Conservation (phyloP, 2,329 filamentous ascomycete species). For the Hypoxylon sp. region DNA sequence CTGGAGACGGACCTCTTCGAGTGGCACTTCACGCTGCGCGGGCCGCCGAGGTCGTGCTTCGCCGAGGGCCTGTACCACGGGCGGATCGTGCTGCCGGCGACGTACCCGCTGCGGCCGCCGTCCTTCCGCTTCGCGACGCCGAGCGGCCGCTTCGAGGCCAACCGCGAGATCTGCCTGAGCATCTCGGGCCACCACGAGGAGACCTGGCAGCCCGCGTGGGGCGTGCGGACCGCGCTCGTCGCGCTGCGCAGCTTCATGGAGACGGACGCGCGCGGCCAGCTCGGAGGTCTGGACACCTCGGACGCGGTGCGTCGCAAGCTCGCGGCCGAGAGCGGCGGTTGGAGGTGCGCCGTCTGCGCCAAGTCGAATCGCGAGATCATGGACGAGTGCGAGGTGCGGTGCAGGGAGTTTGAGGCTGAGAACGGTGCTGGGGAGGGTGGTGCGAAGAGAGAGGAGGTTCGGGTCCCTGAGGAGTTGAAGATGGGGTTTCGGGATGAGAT, state of each 20-base stretch:
- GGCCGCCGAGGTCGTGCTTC: conserved; percentile 83
- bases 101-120: conserved; percentile 90
- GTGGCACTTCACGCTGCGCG: conserved; percentile 98
- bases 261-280: conserved; percentile 83
- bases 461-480: conserved; percentile 64
- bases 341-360: conserved; percentile 75
- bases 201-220: conserved; percentile 99
- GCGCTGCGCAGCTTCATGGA: conserved; percentile 92
- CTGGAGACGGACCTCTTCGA: conserved; percentile 93
- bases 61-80: conserved; percentile 90
- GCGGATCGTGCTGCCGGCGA: conserved; percentile 87
- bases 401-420: conserved; percentile 48
- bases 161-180: conserved; percentile 93
- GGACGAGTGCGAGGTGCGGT: conserved; percentile 69
- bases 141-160: conserved; percentile 91
- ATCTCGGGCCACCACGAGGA: conserved; percentile 97
- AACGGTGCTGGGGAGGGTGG: conserved; percentile 24
- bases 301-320: conserved; percentile 72
- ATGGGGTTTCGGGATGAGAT: conserved; percentile 80
- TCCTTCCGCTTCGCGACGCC: conserved; percentile 96
- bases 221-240: conserved; percentile 85
- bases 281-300: conserved; percentile 85
- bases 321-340: conserved; percentile 71
- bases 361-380: conserved; percentile 79
- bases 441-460: conserved; percentile 50